These are phyloP conservation scores for Scedosporium minutisporum DNA, from an alignment of 2,329 filamentous ascomycete species.

Conservation along the genomic window DNA sequence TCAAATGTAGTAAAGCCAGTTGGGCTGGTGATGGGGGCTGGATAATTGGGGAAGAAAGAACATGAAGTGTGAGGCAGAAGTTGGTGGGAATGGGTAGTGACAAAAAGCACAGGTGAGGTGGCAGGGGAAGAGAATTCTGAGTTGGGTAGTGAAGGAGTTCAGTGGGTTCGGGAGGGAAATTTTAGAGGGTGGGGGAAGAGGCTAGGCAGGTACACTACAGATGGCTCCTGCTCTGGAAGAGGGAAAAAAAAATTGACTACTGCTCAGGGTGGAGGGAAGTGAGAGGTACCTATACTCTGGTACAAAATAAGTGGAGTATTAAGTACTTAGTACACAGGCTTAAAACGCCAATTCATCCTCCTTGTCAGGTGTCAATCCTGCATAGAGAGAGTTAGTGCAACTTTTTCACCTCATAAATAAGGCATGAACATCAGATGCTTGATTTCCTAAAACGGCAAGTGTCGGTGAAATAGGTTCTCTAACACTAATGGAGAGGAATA, in stretches of 20 bases:
- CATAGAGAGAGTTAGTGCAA: not conserved
- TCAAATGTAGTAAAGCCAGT: constrained; percentile 5
- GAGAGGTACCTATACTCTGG: no score
- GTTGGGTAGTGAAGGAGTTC: constrained; percentile 10
- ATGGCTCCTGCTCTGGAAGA: no score
- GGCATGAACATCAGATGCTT: not conserved
- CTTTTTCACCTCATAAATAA: not conserved
- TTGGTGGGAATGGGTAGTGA: constrained; percentile 3
- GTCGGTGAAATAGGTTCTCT: not conserved
- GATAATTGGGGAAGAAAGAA: constrained; percentile 5
- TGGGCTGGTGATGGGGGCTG: not conserved
- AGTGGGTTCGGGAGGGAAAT: constrained; percentile 12
- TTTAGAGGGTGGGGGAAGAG: constrained; percentile 11
- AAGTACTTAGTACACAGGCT: not conserved
- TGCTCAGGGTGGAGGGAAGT: not conserved
- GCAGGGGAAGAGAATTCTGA: constrained; percentile 8
- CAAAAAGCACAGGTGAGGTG: constrained; percentile 7
- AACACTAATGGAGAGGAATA: not conserved
- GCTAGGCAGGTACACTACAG: constrained; percentile 23
- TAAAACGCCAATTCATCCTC: not conserved
- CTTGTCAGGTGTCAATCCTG: not conserved
- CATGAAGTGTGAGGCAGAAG: not conserved
- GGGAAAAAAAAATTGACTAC: no score
- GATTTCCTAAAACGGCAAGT: not conserved
- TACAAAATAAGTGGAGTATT: not conserved